Percentiles rank a stretch among this genome's conserved stretches.
Conservation (phyloP, 2,329 filamentous ascomycete species). For the Diaporthe citrichinensis region DNA sequence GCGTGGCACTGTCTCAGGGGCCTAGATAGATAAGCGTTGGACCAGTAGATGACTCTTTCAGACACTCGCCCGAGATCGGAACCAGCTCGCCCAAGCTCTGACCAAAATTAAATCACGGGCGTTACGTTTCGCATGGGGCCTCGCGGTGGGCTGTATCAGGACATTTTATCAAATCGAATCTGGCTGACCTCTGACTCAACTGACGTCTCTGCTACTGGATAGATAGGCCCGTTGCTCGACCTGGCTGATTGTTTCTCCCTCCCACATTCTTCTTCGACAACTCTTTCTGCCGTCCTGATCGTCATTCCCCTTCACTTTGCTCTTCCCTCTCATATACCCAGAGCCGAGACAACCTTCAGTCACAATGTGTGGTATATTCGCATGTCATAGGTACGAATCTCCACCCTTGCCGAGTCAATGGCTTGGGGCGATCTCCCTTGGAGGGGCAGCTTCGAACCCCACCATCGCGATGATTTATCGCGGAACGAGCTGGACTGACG, state of each 20-base stretch:
- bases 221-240: slow-evolving; percentile 24
- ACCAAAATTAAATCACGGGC: slow-evolving; percentile 38
- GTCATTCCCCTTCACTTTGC: background rate
- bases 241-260: slow-evolving; percentile 18
- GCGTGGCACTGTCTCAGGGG: slow-evolving; percentile 27
- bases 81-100: slow-evolving; percentile 17
- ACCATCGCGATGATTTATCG: slow-evolving; percentile 42
- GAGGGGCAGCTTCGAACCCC: slow-evolving; percentile 54
- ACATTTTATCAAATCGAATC: slow-evolving; percentile 40
- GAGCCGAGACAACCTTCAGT: slow-evolving; percentile 16
- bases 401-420: slow-evolving; percentile 27
- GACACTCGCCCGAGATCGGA: slow-evolving; percentile 39
- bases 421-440: slow-evolving; percentile 49
- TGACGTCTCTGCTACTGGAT: slow-evolving; percentile 29
- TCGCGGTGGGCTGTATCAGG: slow-evolving; percentile 19
- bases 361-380: slow-evolving; percentile 95
- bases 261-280: slow-evolving; percentile 14
- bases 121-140: slow-evolving; percentile 38
- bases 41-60: slow-evolving; percentile 34
- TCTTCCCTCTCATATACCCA: background rate
- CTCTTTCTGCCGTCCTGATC: slow-evolving; percentile 16
- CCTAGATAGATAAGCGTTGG: slow-evolving; percentile 29
- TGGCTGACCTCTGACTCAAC: slow-evolving; percentile 38
- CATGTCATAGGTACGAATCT: slow-evolving; percentile 83
- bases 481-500: slow-evolving; percentile 41